Base-by-base conservation (phyloP, 2,329 filamentous ascomycete genomes). In the Hypoxylon sp. region DNA sequence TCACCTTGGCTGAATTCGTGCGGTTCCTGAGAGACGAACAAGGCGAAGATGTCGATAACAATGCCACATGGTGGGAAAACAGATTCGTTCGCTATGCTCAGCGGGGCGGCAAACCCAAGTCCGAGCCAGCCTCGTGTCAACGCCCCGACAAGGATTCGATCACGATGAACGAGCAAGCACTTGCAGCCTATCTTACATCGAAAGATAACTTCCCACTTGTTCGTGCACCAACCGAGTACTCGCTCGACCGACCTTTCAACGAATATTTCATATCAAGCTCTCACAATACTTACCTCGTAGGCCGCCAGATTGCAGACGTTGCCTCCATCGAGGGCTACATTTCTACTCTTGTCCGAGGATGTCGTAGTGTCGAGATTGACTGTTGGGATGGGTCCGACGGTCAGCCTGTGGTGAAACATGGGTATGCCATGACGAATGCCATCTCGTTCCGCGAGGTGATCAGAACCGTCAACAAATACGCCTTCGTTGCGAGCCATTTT, bases 191-290 rank as follows among this genome's bases (percentile, higher is more conserved):
- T 73, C 81, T 97, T 11, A 87, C 89, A 12, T 97, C 93, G 0
- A 86, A 87, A 45, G 85, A 89, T 71, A 97, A 96, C 74, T 84
- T 87, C 1, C 84, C 91, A 2, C 85, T 93, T 42, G 80, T 85
- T 26, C 85, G 86, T 42, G 84, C 86, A 65, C 85, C 87, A n/a
- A 79, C 85, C 11, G 80, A 87, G 26, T 87, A 89, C 58, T 82
- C 82, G 4, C 87, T 97, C 57, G 89, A 97, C 74, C 88, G 92
- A 22, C 96, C 96, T 0, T 82, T 98, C 77, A 97, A 97, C 76
- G 95, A 98, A 76, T 99, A 99, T 79, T 97, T 93, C 82, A 96
- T 99, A 70, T 98, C 95, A 1, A 97, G 94, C 81, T 98, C 96
- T 1, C 96, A 99, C 83, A 99, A 99, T 79, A 99, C 96, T 0